These are phyloP conservation scores for Zea luxurians DNA, from an alignment of 176 grass and related monocot genomes.

Conservation along the genomic window DNA sequence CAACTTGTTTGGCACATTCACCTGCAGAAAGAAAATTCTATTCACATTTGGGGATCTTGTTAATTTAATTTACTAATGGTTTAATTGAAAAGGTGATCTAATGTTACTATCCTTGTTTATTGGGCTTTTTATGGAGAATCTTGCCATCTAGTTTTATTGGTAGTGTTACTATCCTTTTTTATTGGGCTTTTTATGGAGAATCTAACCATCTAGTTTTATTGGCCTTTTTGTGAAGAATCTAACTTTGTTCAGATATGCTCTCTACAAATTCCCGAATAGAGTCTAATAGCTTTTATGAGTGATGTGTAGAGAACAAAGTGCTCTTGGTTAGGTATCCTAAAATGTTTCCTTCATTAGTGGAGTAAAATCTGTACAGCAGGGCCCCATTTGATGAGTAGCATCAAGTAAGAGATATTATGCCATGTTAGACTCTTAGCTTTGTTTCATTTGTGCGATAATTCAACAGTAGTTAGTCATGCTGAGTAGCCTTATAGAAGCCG, in stretches of 20 bases:
- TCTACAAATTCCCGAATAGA: not conserved
- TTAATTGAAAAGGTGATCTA: not conserved
- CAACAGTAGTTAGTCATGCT: not conserved
- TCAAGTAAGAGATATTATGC: not conserved
- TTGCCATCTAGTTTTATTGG: constrained; percentile 2
- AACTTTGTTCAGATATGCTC: constrained; percentile 11
- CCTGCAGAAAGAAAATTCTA: not conserved
- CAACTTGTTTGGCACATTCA: constrained; percentile 17
- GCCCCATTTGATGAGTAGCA: not conserved
- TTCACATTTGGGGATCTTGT: constrained; percentile 17
- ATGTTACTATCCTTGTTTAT: constrained; percentile 11
- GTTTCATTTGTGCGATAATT: not conserved
- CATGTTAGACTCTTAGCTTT: constrained; percentile 10
- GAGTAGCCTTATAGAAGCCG: not conserved
- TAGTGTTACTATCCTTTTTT: not conserved
- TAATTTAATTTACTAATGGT: not conserved
- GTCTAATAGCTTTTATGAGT: not conserved
- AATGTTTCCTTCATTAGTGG: constrained; percentile 4
- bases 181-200: not conserved
- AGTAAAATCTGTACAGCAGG: constrained; percentile 1
- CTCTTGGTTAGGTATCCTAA: not conserved
- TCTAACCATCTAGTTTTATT: constrained; percentile 8
- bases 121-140: not conserved
- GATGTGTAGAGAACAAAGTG: constrained; percentile 25
- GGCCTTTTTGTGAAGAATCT: not conserved